Evolutionary conservation across 1,139 yeast genomes (phyloP).

Genomic region (Candida gigantensis): DNA sequence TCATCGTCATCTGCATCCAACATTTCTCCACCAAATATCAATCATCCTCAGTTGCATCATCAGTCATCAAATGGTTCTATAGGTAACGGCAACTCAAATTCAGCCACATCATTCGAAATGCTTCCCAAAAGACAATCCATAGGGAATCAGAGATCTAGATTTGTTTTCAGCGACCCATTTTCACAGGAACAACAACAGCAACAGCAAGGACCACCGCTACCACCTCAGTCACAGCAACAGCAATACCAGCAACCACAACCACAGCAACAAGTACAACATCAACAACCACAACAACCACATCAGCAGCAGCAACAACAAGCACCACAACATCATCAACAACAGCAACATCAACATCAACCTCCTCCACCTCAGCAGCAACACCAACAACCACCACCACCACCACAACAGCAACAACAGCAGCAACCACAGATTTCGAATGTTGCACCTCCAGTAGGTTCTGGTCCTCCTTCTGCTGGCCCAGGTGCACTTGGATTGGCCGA

Average conservation of each 20-base stretch:
- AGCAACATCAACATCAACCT: slow-evolving; percentile 16
- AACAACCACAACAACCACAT: slow-evolving; percentile 11
- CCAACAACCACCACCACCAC: slow-evolving; percentile 16
- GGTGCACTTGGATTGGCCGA: slow-evolving; percentile 34
- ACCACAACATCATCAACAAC: slow-evolving; percentile 15
- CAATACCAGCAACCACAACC: slow-evolving; percentile 15
- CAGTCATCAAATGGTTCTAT: slow-evolving; percentile 11
- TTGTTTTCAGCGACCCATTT: slow-evolving; percentile 70
- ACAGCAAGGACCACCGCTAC: slow-evolving; percentile 15
- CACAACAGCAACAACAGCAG: slow-evolving; percentile 11
- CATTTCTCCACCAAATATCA: slow-evolving; percentile 18
- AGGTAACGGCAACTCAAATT: slow-evolving; percentile 3
- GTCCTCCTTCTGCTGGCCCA: slow-evolving; percentile 17
- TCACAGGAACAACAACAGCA: slow-evolving; percentile 22
- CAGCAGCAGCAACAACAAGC: slow-evolving; percentile 12
- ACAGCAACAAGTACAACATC: slow-evolving; percentile 17
- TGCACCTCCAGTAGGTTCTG: slow-evolving; percentile 17
- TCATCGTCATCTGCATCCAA: slow-evolving; percentile 17
- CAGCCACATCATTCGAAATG: slow-evolving; percentile 12
- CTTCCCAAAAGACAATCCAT: slow-evolving; percentile 50
- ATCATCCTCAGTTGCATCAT: slow-evolving; percentile 15
- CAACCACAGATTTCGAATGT: slow-evolving; percentile 9
- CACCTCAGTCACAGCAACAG: slow-evolving; percentile 13
- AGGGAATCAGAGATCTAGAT: slow-evolving; percentile 64
- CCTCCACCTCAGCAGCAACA: slow-evolving; percentile 7